Percentiles rank a stretch among this genome's conserved stretches.
phyloP scores from a whole-genome alignment of 805 yeast genomes.

The Brettanomyces sp. region DNA sequence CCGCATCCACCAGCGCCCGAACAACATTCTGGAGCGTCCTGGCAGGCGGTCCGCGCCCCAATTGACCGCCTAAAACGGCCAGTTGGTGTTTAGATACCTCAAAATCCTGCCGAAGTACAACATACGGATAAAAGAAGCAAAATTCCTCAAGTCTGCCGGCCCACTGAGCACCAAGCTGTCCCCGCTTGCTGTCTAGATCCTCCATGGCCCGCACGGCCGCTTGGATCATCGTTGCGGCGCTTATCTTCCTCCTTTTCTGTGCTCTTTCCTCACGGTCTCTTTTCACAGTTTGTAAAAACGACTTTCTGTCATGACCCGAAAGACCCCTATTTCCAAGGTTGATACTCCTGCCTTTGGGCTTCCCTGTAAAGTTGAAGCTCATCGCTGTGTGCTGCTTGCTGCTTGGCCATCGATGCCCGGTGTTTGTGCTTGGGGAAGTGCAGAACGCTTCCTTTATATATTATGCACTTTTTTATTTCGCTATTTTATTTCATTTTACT shows the following conservation, averaged over 20 bases:
- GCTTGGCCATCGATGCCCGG: too few relatives aligned
- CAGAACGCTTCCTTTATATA: too few relatives aligned
- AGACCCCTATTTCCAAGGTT: conserved; percentile 36
- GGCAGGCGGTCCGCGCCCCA: neutral
- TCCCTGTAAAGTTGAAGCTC: conserved; percentile 26
- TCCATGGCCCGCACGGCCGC: conserved; percentile 32
- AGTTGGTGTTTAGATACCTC: conserved; percentile 6
- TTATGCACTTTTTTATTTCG: too few relatives aligned
- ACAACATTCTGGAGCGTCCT: too few relatives aligned
- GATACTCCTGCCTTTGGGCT: conserved; percentile 28
- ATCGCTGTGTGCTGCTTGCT: conserved; percentile 5
- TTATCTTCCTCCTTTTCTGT: conserved; percentile 35
- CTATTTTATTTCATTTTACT: too few relatives aligned
- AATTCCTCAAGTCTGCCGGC: conserved; percentile 19
- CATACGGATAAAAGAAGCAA: conserved; percentile 20
- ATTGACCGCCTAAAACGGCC: neutral
- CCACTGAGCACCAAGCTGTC: conserved; percentile 15
- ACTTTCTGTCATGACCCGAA: conserved; percentile 25
- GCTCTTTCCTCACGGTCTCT: conserved; percentile 62
- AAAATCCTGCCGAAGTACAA: conserved; percentile 7
- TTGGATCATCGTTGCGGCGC: conserved; percentile 45
- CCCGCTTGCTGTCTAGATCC: conserved; percentile 22
- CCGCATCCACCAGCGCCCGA: too few relatives aligned
- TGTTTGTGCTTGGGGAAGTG: too few relatives aligned
- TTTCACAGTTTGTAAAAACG: conserved; percentile 54